Evolutionary conservation across 1,139 yeast species (phyloP), one percentile per base, ranked within the genome.

Genomic region (Pichia sp.): DNA sequence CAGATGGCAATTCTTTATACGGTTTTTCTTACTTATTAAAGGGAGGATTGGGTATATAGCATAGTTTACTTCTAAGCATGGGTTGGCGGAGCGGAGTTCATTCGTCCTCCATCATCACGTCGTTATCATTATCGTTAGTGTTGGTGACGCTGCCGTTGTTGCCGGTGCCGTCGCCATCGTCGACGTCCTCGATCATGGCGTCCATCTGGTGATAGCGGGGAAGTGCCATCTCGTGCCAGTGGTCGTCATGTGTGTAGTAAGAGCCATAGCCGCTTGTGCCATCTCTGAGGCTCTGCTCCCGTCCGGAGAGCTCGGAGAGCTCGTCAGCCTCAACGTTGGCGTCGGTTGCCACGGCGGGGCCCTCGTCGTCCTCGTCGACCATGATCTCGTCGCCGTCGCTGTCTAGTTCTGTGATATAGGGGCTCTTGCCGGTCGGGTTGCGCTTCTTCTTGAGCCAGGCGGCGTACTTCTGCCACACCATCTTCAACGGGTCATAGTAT

Each of bases 191-290:
- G 7, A 53, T 32, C 10, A 49, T 16, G 10, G 50, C 36, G 15
- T 44, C 49, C 23, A 23, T 19, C 23, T 50, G 26, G n/a, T 30
- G 19, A 2, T 29, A 38, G 26, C 42, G 38, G 7, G 26, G 19
- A 1, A 15, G 26, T n/a, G 46, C 10, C n/a, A 11, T 13, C 1
- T 42, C 47, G 23, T 51, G 41, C 53, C 57, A 52, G 31, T 49
- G 55, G n/a, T 57, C 59, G 16, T 54, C 57, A 11, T 59, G 58
- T 4, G 43, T 46, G 31, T 59, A 59, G 34, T 59, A 59, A 1
- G 59, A 48, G 2, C 62, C 62, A 50, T 59, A 59, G 29, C 52
- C 42, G 36, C 62, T 59, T 59, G 55, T 59, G 1, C 60, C 60
- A 23, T 57, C 52, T 7, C 54, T 23, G 6, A 58, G 16, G 8